Conservation (phyloP, 1,139 yeast genomes). For the Yamadazyma atlantica region DNA sequence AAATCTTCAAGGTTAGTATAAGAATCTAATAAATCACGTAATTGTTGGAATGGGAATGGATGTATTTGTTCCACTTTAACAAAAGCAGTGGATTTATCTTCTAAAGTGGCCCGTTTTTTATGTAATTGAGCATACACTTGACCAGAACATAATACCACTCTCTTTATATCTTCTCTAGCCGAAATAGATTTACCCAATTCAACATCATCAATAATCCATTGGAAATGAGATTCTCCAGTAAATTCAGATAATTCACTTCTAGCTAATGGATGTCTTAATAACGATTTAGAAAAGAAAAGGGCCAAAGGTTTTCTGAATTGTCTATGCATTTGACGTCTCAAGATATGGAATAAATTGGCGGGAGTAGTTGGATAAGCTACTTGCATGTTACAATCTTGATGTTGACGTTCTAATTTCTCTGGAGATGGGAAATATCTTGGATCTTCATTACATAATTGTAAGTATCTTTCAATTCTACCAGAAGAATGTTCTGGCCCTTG, state of each 20-base stretch:
- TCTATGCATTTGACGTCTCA: constrained; percentile 99
- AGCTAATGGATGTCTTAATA: constrained; percentile 97
- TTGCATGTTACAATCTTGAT: constrained; percentile 98
- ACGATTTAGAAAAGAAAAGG: constrained; percentile 86
- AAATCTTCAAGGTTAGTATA: constrained; percentile 86
- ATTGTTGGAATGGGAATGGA: constrained; percentile 98
- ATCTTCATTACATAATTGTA: constrained; percentile 95
- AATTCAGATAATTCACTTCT: constrained; percentile 82
- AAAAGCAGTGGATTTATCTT: constrained; percentile 81
- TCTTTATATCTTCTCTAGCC: constrained; percentile 81
- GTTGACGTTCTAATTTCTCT: constrained; percentile 92
- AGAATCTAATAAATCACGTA: constrained; percentile 76
- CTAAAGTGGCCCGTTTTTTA: constrained; percentile 79
- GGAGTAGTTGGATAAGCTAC: constrained; percentile 98
- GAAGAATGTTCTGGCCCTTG: constrained; percentile 99
- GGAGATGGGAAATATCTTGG: constrained; percentile 89
- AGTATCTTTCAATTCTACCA: constrained; percentile 95
- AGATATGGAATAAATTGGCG: constrained; percentile 91
- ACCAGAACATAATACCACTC: constrained; percentile 82
- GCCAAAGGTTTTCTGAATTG: constrained; percentile 97
- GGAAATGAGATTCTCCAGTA: constrained; percentile 89
- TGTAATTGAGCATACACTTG: constrained; percentile 93
- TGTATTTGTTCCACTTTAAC: constrained; percentile 91
- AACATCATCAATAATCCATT: constrained; percentile 92
- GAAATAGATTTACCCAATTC: constrained; percentile 77